Evolutionary conservation across 345 rosid genomes (phyloP).

Genomic region (Raphanus sativus): DNA sequence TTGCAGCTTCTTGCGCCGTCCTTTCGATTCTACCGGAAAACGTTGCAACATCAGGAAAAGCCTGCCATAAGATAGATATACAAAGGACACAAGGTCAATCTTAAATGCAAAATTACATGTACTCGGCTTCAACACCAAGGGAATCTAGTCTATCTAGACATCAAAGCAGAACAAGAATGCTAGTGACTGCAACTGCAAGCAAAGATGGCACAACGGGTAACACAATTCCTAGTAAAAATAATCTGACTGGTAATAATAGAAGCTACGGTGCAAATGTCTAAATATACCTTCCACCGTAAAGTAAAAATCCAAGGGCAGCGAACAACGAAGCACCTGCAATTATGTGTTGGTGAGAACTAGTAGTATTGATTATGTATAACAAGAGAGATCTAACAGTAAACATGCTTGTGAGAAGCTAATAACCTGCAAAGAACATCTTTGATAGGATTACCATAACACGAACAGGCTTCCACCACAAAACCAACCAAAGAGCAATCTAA

Average conservation of each 20-base stretch:
- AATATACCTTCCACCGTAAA: slow-evolving; percentile 87
- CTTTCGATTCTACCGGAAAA: slow-evolving; percentile 94
- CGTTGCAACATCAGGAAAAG: slow-evolving; percentile 90
- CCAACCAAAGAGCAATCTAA: slow-evolving; percentile 81
- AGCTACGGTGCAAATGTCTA: not conserved
- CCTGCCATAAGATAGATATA: slow-evolving; percentile 48
- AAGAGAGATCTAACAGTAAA: not conserved
- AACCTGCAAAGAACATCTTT: slow-evolving; percentile 88
- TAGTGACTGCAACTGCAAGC: not conserved
- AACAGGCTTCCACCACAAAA: slow-evolving; percentile 75
- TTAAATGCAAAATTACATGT: not conserved
- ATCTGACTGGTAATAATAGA: not conserved
- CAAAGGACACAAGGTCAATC: not conserved
- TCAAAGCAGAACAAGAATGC: slow-evolving; percentile 17
- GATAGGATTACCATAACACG: slow-evolving; percentile 56
- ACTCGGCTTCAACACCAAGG: not conserved
- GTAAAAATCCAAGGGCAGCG: slow-evolving; percentile 84
- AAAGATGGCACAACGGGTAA: slow-evolving; percentile 7
- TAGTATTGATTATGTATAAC: not conserved
- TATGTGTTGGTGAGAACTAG: not conserved
- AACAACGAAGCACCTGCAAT: slow-evolving; percentile 71
- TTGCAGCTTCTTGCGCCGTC: slow-evolving; percentile 85
- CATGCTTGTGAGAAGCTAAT: slow-evolving; percentile 13
- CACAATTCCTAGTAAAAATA: not conserved
- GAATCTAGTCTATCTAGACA: slow-evolving; percentile 13